Evolutionary conservation across 352 stramenopile genomes (phyloP).

Genomic region (Phytophthora multivora): DNA sequence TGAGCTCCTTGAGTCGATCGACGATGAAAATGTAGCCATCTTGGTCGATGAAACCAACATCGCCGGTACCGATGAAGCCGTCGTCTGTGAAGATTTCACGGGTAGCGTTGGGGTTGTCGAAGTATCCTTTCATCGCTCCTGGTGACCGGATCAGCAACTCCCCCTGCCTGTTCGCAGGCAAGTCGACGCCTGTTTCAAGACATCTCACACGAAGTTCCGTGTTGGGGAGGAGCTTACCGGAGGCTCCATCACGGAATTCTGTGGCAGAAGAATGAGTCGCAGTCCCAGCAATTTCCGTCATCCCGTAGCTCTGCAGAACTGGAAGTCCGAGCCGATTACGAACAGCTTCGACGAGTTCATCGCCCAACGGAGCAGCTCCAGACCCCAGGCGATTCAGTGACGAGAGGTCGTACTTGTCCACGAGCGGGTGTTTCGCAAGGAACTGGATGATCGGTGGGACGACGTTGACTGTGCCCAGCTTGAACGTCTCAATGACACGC

Average conservation of each 20-base stretch:
- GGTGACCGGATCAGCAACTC: slow-evolving; percentile 88
- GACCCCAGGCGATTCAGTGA: slow-evolving; percentile 69
- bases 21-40: slow-evolving; percentile 92
- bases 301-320: slow-evolving; percentile 60
- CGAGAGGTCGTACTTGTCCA: slow-evolving; percentile 89
- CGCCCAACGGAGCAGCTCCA: slow-evolving; percentile 81
- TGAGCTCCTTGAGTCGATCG: slow-evolving; percentile 93
- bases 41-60: slow-evolving; percentile 91
- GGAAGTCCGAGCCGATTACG: slow-evolving; percentile 55
- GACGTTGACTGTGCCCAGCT: slow-evolving; percentile 41
- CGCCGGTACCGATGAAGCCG: slow-evolving; percentile 88
- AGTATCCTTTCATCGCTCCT: slow-evolving; percentile 92
- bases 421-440: slow-evolving; percentile 82
- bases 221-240: slow-evolving; percentile 58
- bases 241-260: slow-evolving; percentile 27
- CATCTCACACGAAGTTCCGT: slow-evolving; percentile 54
- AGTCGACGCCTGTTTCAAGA: slow-evolving; percentile 43
- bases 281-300: slow-evolving; percentile 61
- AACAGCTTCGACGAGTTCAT: slow-evolving; percentile 63
- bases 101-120: slow-evolving; percentile 84
- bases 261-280: slow-evolving; percentile 25
- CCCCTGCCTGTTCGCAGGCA: slow-evolving; percentile 45
- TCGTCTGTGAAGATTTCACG: slow-evolving; percentile 63
- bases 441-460: slow-evolving; percentile 83
- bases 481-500: slow-evolving; percentile 68